Percentiles rank a stretch among this genome's conserved stretches.
Evolutionary conservation across 108 stramenopile species (phyloP).

Genomic region (Cylindrotheca fusiformis): DNA sequence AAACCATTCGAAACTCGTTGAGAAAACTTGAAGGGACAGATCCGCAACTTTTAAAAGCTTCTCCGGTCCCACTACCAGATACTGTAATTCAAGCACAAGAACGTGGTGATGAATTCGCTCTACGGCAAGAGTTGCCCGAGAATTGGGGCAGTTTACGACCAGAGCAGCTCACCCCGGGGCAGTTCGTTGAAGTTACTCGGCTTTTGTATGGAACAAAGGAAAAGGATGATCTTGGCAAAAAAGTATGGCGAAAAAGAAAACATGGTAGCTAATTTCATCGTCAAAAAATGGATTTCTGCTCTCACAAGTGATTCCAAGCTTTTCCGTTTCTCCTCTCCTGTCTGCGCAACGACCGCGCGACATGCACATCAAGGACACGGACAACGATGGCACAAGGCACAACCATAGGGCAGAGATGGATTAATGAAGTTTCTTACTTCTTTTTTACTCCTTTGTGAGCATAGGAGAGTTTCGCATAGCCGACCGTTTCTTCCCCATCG

Average conservation of each 20-base stretch:
- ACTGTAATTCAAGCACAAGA: conserved; percentile 37
- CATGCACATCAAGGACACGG: too few species aligned
- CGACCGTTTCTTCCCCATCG: too few species aligned
- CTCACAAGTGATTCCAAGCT: too few species aligned
- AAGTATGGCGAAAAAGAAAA: conserved; percentile 91
- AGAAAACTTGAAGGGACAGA: conserved; percentile 63
- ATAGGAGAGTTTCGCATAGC: too few species aligned
- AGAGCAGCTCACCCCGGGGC: conserved; percentile 88
- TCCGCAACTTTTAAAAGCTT: conserved; percentile 37
- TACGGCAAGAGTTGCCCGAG: conserved; percentile 62
- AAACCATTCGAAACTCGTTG: conserved; percentile 91
- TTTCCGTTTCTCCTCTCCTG: too few species aligned
- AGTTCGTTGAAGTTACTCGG: conserved; percentile 92
- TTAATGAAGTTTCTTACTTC: too few species aligned
- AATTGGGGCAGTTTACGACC: conserved; percentile 89
- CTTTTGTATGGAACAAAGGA: conserved; percentile 57
- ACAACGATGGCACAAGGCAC: too few species aligned
- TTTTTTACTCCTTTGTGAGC: too few species aligned
- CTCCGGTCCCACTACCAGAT: conserved; percentile 61
- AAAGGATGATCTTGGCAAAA: conserved; percentile 55
- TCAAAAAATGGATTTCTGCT: too few species aligned
- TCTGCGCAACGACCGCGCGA: too few species aligned
- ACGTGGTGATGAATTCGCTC: conserved; percentile 70
- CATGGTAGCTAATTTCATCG: conserved; percentile 55
- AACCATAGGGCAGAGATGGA: too few species aligned